Base-by-base conservation (phyloP, 148 eudicot species). In the Rhododendron kiyosumense region DNA sequence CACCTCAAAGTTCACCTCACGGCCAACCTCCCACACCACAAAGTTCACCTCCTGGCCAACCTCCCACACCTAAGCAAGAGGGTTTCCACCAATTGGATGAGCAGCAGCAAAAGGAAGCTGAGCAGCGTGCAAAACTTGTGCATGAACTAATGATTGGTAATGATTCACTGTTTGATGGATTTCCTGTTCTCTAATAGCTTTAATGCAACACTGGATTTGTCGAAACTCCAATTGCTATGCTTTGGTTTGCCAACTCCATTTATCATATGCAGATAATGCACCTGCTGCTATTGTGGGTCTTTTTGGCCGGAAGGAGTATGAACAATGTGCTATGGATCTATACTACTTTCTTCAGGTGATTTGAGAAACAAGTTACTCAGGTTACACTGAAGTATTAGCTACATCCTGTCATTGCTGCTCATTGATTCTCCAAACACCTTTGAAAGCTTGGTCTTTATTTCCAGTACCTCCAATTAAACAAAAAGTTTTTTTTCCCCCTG, bases 271-370 rank as follows among this genome's bases (percentile, higher is more conserved):
- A 95, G 99, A 94, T 87, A 93, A 94, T 81, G 98, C 98, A 84
- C 99, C 98, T 26, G 92, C 98, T 86, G 94, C 99, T 85, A 89
- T 97, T 67, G 96, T 93, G 52, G 88, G 98, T 89, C 96, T 97
- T 85, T 92, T 97, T 88, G 99, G 99, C 76, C 97, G 92, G 18
- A 97, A 93, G 92, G 98, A 97, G 89, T 97, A 97, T 90, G 98
- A 97, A 86, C 95, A 93, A 83, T 95, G 98, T 91, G 98, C 98
- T 32, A 94, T 93, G 85, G 99, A 97, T 92, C 93, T 97, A 76
- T 97, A 97, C 89, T 94, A 87, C 89, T 97, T 95, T 90, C 93
- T 97, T 87, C 99, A 97, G 99, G 99, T 97, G 88, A 85, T 65
- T 51, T 81, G 30, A 20, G 69, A 54, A 81, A 81, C 51, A 7